A percentile compares a stretch with the other conserved stretches of the same genome.
Conservation (phyloP, 1,139 yeast species). For the Pichia inconspicua region DNA sequence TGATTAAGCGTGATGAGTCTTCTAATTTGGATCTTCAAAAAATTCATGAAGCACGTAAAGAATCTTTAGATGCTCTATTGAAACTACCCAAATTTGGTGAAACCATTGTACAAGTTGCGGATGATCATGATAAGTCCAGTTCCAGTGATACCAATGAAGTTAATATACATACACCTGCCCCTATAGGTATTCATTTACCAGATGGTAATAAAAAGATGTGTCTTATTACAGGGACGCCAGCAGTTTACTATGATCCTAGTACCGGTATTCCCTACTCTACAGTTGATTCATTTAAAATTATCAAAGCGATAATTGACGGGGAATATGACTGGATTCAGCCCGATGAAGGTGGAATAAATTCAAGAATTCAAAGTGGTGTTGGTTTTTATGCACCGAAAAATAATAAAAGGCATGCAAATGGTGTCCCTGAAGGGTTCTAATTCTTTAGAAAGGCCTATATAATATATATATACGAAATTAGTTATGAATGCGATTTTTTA, state of each 20-base stretch:
- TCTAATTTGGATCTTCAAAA: constrained; percentile 22
- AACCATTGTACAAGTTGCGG: constrained; percentile 34
- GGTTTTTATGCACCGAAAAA: constrained; percentile 51
- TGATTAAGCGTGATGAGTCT: constrained; percentile 38
- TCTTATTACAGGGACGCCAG: constrained; percentile 70
- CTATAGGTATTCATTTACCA: constrained; percentile 67
- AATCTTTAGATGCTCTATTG: constrained; percentile 42
- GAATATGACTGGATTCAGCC: constrained; percentile 63
- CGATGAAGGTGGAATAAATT: constrained; percentile 64
- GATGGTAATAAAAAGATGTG: constrained; percentile 64
- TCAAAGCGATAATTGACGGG: constrained; percentile 62
- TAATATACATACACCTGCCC: constrained; percentile 56
- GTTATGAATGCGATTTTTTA: neutral
- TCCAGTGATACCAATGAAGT: constrained; percentile 38
- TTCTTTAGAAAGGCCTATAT: neutral
- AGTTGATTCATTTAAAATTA: constrained; percentile 66
- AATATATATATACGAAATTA: neutral
- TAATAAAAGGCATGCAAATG: constrained; percentile 63
- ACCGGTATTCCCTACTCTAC: constrained; percentile 81
- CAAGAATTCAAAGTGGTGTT: constrained; percentile 56
- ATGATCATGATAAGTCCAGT: constrained; percentile 22
- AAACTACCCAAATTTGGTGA: constrained; percentile 62
- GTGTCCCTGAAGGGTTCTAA: constrained; percentile 79
- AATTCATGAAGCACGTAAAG: constrained; percentile 26
- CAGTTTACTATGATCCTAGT: constrained; percentile 79